Base-by-base conservation (phyloP, 208 protist genomes). In the Acanthamoeba triangularis region DNA sequence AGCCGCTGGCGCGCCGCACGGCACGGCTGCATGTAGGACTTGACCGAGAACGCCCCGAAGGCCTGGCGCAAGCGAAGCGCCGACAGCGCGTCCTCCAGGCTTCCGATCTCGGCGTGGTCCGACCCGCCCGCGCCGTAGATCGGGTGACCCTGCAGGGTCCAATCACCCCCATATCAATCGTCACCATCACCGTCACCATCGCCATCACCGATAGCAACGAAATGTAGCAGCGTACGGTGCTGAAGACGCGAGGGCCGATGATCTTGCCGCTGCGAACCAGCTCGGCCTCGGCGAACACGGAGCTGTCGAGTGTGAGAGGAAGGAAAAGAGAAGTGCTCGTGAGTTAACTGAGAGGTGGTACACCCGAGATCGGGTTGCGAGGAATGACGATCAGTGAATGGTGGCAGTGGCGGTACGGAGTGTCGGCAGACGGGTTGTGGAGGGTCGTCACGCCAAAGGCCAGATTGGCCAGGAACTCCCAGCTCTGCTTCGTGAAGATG, bases 401-500 rank as follows among this genome's bases (percentile, higher is more conserved):
- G n/a, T n/a, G n/a, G n/a, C n/a, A n/a, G n/a, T n/a, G n/a, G n/a
- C n/a, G n/a, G n/a, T n/a, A n/a, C n/a, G n/a, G n/a, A n/a, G n/a
- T 69, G 63, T 95, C 92, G 44, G 72, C 41, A 0, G 92, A 95
- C 25, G 92, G 92, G 33, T 95, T 95, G 63, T 95, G 92, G 13
- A 95, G n/a, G 49, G 92, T 95, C 2, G 92, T 95, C 8, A 95
- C 92, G 37, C 92, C 92, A 93, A 93, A 95, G 10, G 92, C 92
- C 14, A 95, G 92, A 10, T 90, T 91, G 28, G 10, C 52, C 20
- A 91, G 78, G 63, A 69, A 91, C 44, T 91, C 92, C 72, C 63
- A 95, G 56, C 82, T 95, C 63, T 65, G 59, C 28, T 76, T 10
- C 18, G 65, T 35, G 41, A 69, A 76, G 3, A 11, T 11, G 35